These are phyloP conservation scores for Fusarium austroafricanum DNA, from an alignment of 2,329 filamentous ascomycete species.

Conservation along the genomic window DNA sequence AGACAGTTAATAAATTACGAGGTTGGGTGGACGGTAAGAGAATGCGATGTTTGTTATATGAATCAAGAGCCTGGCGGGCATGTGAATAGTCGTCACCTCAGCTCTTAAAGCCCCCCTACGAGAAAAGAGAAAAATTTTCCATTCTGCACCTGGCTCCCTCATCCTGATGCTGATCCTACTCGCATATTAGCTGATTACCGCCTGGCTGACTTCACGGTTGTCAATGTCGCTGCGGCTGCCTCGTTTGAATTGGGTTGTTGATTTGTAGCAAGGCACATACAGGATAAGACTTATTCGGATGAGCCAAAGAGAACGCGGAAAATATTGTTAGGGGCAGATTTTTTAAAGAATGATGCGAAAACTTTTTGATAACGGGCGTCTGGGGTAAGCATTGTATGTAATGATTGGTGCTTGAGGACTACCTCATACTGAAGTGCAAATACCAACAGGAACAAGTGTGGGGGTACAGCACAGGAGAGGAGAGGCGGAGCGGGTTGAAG, in stretches of 20 bases:
- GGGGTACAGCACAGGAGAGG: conserved; percentile 4
- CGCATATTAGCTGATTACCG: neutral
- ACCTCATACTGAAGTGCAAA: conserved; percentile 23
- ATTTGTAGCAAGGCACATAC: conserved; percentile 32
- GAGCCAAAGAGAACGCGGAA: conserved; percentile 11
- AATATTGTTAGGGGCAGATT: neutral
- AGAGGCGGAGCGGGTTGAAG: conserved; percentile 29
- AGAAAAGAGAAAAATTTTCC: conserved; percentile 29
- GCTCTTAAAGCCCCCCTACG: neutral
- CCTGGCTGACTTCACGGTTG: conserved; percentile 7
- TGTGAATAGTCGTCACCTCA: conserved; percentile 1
- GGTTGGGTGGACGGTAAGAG: neutral
- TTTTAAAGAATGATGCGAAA: conserved; percentile 28
- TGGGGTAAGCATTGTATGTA: conserved; percentile 27
- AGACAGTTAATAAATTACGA: neutral
- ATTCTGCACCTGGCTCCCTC: conserved; percentile 38
- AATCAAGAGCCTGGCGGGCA: conserved; percentile 4
- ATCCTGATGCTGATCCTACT: conserved; percentile 19
- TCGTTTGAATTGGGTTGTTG: conserved; percentile 18
- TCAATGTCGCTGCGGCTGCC: conserved; percentile 30
- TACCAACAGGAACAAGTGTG: conserved; percentile 28
- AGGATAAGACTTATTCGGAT: conserved; percentile 2
- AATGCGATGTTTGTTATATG: conserved; percentile 14
- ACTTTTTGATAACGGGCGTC: conserved; percentile 35
- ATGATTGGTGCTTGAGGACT: conserved; percentile 30